Percentiles rank a stretch among this genome's conserved stretches.
Conservation (phyloP, 352 stramenopile species). For the Thraustochytrium striatum region DNA sequence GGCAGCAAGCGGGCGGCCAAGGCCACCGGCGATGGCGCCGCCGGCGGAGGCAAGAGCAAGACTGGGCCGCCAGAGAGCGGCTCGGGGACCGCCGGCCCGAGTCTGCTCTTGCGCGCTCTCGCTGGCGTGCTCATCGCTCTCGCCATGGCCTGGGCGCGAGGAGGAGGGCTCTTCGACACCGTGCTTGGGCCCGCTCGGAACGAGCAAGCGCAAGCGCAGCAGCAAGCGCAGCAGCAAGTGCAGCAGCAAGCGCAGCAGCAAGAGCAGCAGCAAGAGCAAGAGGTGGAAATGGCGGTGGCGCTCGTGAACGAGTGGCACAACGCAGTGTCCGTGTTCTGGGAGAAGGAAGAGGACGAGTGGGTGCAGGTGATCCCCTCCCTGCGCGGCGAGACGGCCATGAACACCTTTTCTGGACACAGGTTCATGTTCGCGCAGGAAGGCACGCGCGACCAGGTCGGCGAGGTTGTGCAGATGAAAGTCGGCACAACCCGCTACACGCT, state of each 20-base stretch:
- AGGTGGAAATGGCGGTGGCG: neutral
- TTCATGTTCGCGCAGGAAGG: constrained; percentile 44
- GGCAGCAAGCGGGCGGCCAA: neutral
- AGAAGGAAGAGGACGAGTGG: constrained; percentile 30
- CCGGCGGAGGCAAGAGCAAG: neutral
- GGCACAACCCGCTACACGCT: neutral
- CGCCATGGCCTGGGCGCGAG: neutral
- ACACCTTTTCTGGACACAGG: constrained; percentile 26
- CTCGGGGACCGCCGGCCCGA: neutral
- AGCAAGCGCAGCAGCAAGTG: neutral
- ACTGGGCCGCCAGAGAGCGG: neutral
- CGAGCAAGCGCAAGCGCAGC: neutral
- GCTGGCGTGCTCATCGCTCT: neutral
- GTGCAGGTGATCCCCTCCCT: constrained; percentile 33
- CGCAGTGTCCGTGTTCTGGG: constrained; percentile 2
- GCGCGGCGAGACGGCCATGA: neutral
- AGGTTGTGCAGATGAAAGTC: neutral
- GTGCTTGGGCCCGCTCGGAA: neutral
- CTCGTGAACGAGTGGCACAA: constrained; percentile 40
- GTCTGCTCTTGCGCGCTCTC: neutral
- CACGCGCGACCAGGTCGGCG: constrained; percentile 34
- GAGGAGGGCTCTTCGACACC: neutral
- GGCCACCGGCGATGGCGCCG: neutral
- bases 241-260: neutral
- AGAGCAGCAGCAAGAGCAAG: neutral